phyloP scores from a whole-genome alignment of 768 basidiomycete genomes.

The Mycena amicta region DNA sequence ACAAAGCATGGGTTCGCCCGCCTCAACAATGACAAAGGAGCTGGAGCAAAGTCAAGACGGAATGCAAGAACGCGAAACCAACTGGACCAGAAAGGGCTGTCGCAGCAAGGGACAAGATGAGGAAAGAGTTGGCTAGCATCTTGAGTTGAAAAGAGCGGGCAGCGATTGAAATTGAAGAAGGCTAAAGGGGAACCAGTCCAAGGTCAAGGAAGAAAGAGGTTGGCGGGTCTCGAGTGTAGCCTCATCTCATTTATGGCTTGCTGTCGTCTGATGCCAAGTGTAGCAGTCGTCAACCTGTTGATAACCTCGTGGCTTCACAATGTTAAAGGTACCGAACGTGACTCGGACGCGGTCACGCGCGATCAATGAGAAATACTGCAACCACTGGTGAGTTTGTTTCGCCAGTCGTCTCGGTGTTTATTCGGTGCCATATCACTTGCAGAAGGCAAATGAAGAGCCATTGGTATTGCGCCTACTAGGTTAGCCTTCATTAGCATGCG shows the following conservation, averaged over 20 bases:
- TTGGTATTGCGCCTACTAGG: too few relatives aligned
- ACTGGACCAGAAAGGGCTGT: constrained; percentile 11
- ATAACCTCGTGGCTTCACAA: background rate
- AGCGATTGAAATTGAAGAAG: constrained; percentile 21
- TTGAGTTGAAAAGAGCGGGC: constrained; percentile 7
- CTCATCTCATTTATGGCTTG: background rate
- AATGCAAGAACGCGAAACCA: background rate
- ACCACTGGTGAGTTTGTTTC: too few relatives aligned
- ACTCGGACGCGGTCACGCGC: too few relatives aligned
- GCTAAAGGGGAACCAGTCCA: constrained; percentile 23
- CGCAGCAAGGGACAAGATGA: constrained; percentile 18
- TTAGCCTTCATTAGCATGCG: too few relatives aligned
- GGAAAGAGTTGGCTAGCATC: constrained; percentile 24
- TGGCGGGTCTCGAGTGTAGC: background rate
- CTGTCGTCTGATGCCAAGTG: background rate
- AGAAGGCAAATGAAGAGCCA: too few relatives aligned
- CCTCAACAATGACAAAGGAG: constrained; percentile 21
- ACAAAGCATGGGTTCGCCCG: constrained; percentile 32
- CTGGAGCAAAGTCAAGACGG: background rate
- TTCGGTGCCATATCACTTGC: too few relatives aligned
- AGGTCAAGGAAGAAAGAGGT: constrained; percentile 9
- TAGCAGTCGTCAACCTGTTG: background rate
- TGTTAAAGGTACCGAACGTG: background rate
- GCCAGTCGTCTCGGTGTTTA: too few relatives aligned
- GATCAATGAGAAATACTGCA: constrained; percentile 13